A percentile compares a stretch with the other conserved stretches of the same genome.
Conservation (phyloP, 345 rosid species). For the Anacardium occidentale region DNA sequence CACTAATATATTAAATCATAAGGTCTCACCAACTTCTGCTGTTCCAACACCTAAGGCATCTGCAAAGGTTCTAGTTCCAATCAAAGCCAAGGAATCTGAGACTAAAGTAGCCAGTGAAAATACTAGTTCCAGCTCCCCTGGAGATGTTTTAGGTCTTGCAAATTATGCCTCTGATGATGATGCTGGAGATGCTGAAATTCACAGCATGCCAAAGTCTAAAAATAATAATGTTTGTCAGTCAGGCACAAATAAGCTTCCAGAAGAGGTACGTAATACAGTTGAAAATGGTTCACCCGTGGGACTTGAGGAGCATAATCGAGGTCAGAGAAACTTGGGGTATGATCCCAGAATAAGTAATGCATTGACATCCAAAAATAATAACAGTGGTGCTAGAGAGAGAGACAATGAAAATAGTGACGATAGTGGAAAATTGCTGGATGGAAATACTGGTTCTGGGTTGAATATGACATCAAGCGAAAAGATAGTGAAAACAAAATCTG, state of each 20-base stretch:
- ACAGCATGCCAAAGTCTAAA: conserved; percentile 29
- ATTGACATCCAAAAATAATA: conserved; percentile 25
- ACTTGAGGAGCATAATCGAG: conserved; percentile 24
- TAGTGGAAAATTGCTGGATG: conserved; percentile 25
- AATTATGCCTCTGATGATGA: conserved; percentile 92
- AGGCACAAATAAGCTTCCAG: conserved; percentile 32
- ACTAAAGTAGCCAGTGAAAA: conserved; percentile 44
- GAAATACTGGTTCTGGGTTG: conserved; percentile 26
- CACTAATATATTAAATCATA: conserved; percentile 28
- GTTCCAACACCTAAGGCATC: conserved; percentile 46
- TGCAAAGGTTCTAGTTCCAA: conserved; percentile 47
- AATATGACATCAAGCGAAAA: conserved; percentile 23
- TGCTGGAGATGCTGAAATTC: conserved; percentile 41
- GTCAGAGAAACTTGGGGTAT: conserved; percentile 17
- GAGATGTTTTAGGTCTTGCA: conserved; percentile 86
- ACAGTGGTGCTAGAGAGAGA: background rate
- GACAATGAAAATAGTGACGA: conserved; percentile 25
- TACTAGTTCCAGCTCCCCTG: conserved; percentile 56
- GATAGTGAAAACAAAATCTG: conserved; percentile 23
- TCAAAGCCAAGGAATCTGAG: conserved; percentile 36
- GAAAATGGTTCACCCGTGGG: conserved; percentile 39
- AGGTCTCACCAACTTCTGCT: conserved; percentile 38
- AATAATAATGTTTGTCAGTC: conserved; percentile 36
- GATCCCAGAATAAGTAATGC: conserved; percentile 25
- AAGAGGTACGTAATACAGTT: conserved; percentile 27